Conservation (phyloP, 768 basidiomycete species). For the Dioszegia aurantiaca region DNA sequence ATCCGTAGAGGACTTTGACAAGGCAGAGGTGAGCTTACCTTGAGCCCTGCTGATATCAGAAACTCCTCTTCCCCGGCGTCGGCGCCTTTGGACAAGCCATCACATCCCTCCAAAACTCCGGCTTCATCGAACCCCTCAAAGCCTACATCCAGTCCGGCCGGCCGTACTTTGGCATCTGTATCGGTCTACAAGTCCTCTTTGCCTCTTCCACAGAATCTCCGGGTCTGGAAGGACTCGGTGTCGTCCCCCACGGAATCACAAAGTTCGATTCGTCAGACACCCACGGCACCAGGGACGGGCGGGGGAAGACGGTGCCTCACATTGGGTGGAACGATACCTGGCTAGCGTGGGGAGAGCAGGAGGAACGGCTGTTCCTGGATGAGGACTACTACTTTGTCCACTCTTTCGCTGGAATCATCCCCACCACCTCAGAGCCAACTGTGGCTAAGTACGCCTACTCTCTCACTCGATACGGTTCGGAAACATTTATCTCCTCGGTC, state of each 20-base stretch:
- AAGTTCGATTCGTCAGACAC: slow-evolving; percentile 57
- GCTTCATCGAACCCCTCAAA: slow-evolving; percentile 74
- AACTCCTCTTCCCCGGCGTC: slow-evolving; percentile 93
- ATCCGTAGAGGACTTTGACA: slow-evolving; percentile 72
- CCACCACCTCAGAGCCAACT: slow-evolving; percentile 40
- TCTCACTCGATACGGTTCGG: slow-evolving; percentile 88
- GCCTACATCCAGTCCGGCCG: slow-evolving; percentile 79
- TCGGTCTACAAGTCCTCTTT: slow-evolving; percentile 97
- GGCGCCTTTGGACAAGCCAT: slow-evolving; percentile 90
- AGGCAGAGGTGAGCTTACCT: slow-evolving; percentile 72
- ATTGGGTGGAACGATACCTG: slow-evolving; percentile 93
- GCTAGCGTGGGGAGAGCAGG: slow-evolving; percentile 54
- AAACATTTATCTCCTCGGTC: slow-evolving; percentile 82
- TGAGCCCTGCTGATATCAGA: slow-evolving; percentile 57
- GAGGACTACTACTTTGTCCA: slow-evolving; percentile 95
- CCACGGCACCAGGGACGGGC: slow-evolving; percentile 20
- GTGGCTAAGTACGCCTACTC: slow-evolving; percentile 73
- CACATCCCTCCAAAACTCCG: slow-evolving; percentile 66
- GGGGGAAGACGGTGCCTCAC: slow-evolving; percentile 84
- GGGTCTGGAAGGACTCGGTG: slow-evolving; percentile 66
- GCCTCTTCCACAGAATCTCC: slow-evolving; percentile 76
- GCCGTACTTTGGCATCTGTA: slow-evolving; percentile 92
- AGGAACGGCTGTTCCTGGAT: slow-evolving; percentile 36
- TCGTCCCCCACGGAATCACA: slow-evolving; percentile 78
- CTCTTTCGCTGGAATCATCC: slow-evolving; percentile 61